These are phyloP conservation scores for Populus trichocarpa DNA, from an alignment of 441 rosid species.

Conservation along the genomic window DNA sequence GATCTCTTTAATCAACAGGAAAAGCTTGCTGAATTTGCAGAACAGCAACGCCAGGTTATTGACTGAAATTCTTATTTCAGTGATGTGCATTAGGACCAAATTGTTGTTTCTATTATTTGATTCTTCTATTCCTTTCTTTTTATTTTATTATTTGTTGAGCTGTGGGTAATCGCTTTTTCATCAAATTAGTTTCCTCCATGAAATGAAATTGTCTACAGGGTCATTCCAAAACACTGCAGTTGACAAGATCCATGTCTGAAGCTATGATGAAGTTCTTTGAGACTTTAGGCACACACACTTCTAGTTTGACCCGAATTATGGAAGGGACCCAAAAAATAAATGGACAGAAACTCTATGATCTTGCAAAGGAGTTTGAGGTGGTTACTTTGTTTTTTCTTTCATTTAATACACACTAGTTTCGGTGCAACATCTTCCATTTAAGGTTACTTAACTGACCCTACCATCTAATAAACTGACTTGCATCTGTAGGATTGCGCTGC, in stretches of 20 bases:
- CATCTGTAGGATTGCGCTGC: constrained; percentile 51
- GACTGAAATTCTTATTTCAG: constrained; percentile 2
- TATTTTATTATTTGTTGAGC: neutral
- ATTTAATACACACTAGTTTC: neutral
- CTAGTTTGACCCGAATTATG: constrained; percentile 47
- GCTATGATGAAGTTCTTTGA: constrained; percentile 53
- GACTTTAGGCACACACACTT: constrained; percentile 55
- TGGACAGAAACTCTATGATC: constrained; percentile 47
- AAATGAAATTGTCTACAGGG: neutral
- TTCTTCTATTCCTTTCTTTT: neutral
- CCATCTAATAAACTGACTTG: constrained; percentile 2
- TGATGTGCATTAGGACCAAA: neutral
- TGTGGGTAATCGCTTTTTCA: no score
- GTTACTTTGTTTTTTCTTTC: constrained; percentile 1
- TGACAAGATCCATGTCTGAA: constrained; percentile 61
- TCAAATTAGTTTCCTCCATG: neutral
- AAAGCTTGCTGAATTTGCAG: constrained; percentile 60
- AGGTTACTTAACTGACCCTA: neutral
- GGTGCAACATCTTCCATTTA: neutral
- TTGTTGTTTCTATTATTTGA: neutral
- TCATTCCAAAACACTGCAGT: constrained; percentile 56
- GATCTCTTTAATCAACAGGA: constrained; percentile 68
- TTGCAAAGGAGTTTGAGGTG: constrained; percentile 77
- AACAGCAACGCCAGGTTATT: constrained; percentile 60
- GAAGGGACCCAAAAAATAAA: constrained; percentile 60